Conservation (phyloP, 805 yeast genomes). For the Dipodascus geniculatus region DNA sequence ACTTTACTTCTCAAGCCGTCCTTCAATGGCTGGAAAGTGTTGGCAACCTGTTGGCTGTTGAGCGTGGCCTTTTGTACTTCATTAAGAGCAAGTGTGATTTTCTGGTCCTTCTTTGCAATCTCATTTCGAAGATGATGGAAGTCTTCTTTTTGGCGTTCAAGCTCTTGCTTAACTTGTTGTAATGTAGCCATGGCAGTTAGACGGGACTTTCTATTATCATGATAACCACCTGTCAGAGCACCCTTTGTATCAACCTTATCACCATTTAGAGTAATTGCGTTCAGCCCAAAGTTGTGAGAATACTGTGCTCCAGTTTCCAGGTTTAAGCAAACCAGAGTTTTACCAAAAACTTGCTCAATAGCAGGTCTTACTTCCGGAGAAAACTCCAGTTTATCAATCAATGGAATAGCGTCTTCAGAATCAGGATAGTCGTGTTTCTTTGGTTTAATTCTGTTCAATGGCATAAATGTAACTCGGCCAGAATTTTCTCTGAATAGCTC, state of each 20-base stretch:
- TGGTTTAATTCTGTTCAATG: conserved; percentile 56
- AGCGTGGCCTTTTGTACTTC: conserved; percentile 26
- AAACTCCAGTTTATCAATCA: conserved; percentile 60
- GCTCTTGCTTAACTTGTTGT: conserved; percentile 39
- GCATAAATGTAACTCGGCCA: conserved; percentile 88
- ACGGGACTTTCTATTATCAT: conserved; percentile 56
- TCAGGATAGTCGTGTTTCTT: conserved; percentile 42
- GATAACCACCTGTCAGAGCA: conserved; percentile 77
- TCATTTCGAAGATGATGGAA: conserved; percentile 29
- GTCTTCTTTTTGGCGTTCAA: conserved; percentile 30
- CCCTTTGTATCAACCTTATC: conserved; percentile 81
- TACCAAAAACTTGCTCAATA: conserved; percentile 69
- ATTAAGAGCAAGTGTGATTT: conserved; percentile 40
- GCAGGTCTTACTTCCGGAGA: conserved; percentile 50
- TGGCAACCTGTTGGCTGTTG: not conserved
- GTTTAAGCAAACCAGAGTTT: conserved; percentile 62
- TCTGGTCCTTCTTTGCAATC: conserved; percentile 37
- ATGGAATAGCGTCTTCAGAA: conserved; percentile 57
- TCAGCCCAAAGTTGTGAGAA: conserved; percentile 47
- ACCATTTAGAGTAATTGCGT: conserved; percentile 84
- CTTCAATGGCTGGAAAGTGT: conserved; percentile 7
- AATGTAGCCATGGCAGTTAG: conserved; percentile 56
- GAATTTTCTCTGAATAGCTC: conserved; percentile 56
- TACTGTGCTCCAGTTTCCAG: conserved; percentile 57
- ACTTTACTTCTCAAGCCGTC: conserved; percentile 16